These are phyloP conservation scores for Dothiorella sarmentorum DNA, from an alignment of 2,329 filamentous ascomycete species.

Conservation along the genomic window DNA sequence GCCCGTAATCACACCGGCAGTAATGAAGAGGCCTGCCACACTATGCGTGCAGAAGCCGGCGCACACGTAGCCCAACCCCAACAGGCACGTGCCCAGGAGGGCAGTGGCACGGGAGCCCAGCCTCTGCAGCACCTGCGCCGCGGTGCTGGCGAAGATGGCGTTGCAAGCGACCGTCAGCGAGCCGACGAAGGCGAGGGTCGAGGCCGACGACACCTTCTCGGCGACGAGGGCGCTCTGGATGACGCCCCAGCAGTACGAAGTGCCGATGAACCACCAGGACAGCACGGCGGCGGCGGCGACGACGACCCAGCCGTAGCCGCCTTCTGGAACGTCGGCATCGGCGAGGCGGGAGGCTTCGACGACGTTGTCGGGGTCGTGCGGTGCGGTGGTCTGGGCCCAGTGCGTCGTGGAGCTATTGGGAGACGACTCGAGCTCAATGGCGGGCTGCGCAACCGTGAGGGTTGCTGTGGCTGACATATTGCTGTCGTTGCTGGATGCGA, in stretches of 20 bases:
- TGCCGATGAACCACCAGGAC: conserved; percentile 53
- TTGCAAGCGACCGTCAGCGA: conserved; percentile 51
- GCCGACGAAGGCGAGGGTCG: conserved; percentile 58
- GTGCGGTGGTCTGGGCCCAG: conserved; percentile 13
- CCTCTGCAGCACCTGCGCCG: conserved; percentile 49
- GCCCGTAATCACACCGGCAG: conserved; percentile 47
- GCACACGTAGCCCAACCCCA: conserved; percentile 50
- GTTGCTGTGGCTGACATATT: conserved; percentile 15
- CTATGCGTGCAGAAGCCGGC: conserved; percentile 47
- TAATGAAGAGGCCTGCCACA: conserved; percentile 48
- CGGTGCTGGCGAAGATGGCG: conserved; percentile 51
- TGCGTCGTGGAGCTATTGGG: neutral
- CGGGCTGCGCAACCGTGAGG: neutral
- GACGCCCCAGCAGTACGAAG: conserved; percentile 58
- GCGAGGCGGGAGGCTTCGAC: conserved; percentile 18
- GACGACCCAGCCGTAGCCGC: conserved; percentile 57
- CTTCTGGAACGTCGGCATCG: conserved; percentile 43
- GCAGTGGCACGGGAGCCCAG: conserved; percentile 49
- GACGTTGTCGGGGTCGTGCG: conserved; percentile 7
- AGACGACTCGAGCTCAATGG: conserved; percentile 1
- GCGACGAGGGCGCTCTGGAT: conserved; percentile 56
- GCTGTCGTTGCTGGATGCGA: conserved; percentile 6
- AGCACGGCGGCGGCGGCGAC: conserved; percentile 50
- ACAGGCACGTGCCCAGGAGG: conserved; percentile 49
- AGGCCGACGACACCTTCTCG: conserved; percentile 46